Evolutionary conservation across 371 early-diverging fungal genomes (phyloP), one percentile per base, ranked within the genome.

Genomic region (Chytridium lagenaria): DNA sequence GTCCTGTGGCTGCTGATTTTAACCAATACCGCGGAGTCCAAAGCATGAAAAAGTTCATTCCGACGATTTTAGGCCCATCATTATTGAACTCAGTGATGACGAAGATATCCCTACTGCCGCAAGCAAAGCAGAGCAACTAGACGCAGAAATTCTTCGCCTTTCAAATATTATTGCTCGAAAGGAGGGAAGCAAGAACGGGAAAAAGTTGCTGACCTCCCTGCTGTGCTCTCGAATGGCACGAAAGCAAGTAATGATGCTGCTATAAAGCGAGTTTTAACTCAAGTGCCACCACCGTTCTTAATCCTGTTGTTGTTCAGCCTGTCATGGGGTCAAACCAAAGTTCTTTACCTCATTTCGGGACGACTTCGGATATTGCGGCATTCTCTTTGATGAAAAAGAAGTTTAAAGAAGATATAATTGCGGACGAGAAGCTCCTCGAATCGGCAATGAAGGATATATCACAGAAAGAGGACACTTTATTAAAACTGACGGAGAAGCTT

Each of bases 51-150:
- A 66, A 40, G 23, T 66, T 66, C 28, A 66, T 66, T 40, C 66
- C 66, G 66, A 66, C 28, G 38, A 23, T 44, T 28, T 40, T 40
- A 38, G 37, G 66, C 66, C 66, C 2, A 22, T 66, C 19, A 44
- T 66, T 30, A 66, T 66, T 66, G n/a, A 40, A 5, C 15, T 66
- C 10, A 66, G 66, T 33, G 66, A 66, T 28, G 66, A 66, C 49
- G 66, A 66, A n/a, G 44, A 40, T 23, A 44, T 7, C 38, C 2
- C 38, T 44, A n/a, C 15, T 30, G 23, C 3, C 19, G 3, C 16
- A 38, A n/a, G 26, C 12, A 16, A 38, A 10, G 10, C 5, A 38
- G 37, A 38, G 28, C 3, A 19, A 19, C 38, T 66, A 2, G 66
- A 66, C 19, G 66, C 5, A 16, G 44, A 66, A 40, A 66, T 66